Conservation (phyloP, 192 early-diverging fungal genomes). For the Coemansia sp. region DNA sequence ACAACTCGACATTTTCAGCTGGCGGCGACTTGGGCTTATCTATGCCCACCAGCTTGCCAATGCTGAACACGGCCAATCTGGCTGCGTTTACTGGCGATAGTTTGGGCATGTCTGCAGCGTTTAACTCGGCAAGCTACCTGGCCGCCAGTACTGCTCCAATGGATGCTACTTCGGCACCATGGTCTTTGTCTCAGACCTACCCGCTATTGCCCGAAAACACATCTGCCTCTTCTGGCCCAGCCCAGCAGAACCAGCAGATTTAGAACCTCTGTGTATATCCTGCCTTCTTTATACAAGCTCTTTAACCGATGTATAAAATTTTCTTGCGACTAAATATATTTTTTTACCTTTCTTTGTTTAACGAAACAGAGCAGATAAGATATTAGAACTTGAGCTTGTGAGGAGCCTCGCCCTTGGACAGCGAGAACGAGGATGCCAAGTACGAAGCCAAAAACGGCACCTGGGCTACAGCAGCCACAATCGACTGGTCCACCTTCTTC, state of each 20-base stretch:
- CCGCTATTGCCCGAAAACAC: conserved; percentile 12
- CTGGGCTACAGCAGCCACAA: conserved; percentile 80
- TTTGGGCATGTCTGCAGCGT: conserved; percentile 20
- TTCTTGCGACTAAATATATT: not conserved
- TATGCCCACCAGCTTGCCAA: conserved; percentile 16
- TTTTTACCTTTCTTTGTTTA: not conserved
- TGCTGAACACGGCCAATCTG: conserved; percentile 38
- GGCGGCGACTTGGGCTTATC: conserved; percentile 7
- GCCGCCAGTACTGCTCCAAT: conserved; percentile 10
- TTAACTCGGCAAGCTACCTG: conserved; percentile 30
- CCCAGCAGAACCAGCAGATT: conserved; percentile 9
- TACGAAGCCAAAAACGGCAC: conserved; percentile 84
- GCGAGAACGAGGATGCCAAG: conserved; percentile 83
- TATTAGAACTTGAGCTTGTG: conserved; percentile 96
- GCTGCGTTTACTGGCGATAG: conserved; percentile 19
- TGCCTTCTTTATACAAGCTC: not conserved
- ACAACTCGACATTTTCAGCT: conserved; percentile 20
- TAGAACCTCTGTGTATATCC: conserved; percentile 5
- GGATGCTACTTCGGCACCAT: conserved; percentile 9
- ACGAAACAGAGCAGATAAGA: conserved; percentile 4
- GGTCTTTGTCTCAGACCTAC: conserved; percentile 25
- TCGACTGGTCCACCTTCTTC: conserved; percentile 82
- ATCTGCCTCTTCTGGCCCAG: conserved; percentile 2
- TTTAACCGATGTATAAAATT: not conserved
- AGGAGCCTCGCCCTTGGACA: conserved; percentile 95